phyloP scores from a whole-genome alignment of 2,329 filamentous ascomycete genomes.

The Neonectria neomacrospora region DNA sequence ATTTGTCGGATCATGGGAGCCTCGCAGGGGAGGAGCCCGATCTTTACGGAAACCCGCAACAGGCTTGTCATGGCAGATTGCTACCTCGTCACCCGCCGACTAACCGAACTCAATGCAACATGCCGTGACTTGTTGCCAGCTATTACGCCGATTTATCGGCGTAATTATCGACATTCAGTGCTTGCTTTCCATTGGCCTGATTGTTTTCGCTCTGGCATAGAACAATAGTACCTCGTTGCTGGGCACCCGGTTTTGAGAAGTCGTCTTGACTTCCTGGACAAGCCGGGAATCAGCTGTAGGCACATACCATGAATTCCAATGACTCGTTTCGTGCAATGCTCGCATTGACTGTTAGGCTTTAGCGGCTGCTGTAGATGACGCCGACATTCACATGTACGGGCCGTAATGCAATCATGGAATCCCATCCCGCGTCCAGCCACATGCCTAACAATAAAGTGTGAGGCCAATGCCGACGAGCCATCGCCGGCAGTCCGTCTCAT shows the following conservation, averaged over 20 bases:
- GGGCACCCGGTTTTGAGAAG: slow-evolving; percentile 66
- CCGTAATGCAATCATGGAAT: not conserved
- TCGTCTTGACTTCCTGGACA: slow-evolving; percentile 66
- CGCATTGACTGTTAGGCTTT: not conserved
- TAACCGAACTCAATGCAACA: slow-evolving; percentile 22
- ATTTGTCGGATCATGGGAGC: slow-evolving; percentile 9
- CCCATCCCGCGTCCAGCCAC: not conserved
- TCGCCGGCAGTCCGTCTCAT: slow-evolving; percentile 10
- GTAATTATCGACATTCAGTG: slow-evolving; percentile 62
- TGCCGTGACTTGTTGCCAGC: slow-evolving; percentile 48
- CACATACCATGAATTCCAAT: slow-evolving; percentile 51
- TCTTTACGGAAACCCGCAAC: not conserved
- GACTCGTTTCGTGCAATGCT: not conserved
- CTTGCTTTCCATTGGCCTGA: slow-evolving; percentile 58
- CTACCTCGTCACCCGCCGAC: slow-evolving; percentile 2
- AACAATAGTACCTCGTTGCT: slow-evolving; percentile 63
- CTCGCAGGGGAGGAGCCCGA: not conserved
- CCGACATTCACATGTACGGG: not conserved
- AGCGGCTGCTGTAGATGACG: not conserved
- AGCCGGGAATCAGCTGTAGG: slow-evolving; percentile 70
- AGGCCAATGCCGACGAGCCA: slow-evolving; percentile 2
- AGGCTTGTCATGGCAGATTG: not conserved
- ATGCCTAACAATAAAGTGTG: not conserved
- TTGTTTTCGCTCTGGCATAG: slow-evolving; percentile 69
- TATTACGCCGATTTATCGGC: slow-evolving; percentile 46